Conservation (phyloP, 1,139 yeast species). For the Yamadazyma atlantica region DNA sequence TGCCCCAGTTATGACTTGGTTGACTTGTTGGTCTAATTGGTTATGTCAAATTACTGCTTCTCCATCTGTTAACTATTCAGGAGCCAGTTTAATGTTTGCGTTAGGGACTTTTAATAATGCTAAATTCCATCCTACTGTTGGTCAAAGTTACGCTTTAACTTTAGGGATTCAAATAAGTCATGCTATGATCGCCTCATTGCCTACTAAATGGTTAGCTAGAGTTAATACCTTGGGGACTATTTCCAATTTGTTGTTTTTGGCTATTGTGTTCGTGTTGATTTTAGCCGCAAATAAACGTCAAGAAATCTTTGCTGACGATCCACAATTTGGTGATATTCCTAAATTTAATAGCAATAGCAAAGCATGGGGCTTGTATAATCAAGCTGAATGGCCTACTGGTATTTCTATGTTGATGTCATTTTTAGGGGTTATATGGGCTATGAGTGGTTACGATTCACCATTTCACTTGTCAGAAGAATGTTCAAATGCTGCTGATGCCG, state of each 20-base stretch:
- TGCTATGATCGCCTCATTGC: constrained; percentile 47
- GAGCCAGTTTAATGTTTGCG: constrained; percentile 63
- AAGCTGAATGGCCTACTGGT: constrained; percentile 69
- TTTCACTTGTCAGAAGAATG: constrained; percentile 75
- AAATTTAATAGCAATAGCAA: constrained; percentile 50
- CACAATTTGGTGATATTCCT: constrained; percentile 22
- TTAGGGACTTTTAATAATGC: constrained; percentile 38
- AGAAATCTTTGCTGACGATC: constrained; percentile 19
- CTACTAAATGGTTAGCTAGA: constrained; percentile 57
- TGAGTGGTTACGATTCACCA: constrained; percentile 76
- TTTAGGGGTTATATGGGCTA: constrained; percentile 71
- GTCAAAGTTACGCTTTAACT: constrained; percentile 52
- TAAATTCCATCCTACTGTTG: constrained; percentile 42
- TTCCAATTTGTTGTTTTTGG: constrained; percentile 50
- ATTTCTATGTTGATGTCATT: constrained; percentile 60
- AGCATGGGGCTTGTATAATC: constrained; percentile 63
- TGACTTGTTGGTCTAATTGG: constrained; percentile 60
- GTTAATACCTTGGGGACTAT: constrained; percentile 55
- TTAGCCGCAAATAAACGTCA: constrained; percentile 53
- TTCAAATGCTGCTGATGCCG: constrained; percentile 61
- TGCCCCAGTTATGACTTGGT: constrained; percentile 57
- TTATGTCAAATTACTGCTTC: constrained; percentile 42
- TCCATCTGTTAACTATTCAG: constrained; percentile 64
- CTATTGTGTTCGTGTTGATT: constrained; percentile 56
- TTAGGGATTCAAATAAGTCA: constrained; percentile 54